phyloP scores from a whole-genome alignment of 768 basidiomycete species.

The Hypsizygus marmoreus region DNA sequence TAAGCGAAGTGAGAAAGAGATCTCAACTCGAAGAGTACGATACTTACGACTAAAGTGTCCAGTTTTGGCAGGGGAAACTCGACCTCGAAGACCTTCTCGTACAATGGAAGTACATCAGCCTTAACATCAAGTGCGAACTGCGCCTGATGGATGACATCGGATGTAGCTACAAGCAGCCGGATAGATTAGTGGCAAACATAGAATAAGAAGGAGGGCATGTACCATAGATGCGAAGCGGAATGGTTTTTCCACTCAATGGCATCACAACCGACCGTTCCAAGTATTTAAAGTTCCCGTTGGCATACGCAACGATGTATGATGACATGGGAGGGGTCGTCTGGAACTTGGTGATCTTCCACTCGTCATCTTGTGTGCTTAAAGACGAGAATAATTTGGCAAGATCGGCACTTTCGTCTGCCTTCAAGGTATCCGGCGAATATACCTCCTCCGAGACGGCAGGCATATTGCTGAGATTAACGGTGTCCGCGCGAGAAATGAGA shows the following conservation, averaged over 20 bases:
- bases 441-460: constrained; percentile 63
- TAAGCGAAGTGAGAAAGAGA: background rate
- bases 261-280: constrained; percentile 77
- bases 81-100: constrained; percentile 90
- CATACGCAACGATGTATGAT: constrained; percentile 86
- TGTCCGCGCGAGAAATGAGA: constrained; percentile 75
- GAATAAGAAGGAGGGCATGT: constrained; percentile 15
- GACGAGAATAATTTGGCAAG: constrained; percentile 43
- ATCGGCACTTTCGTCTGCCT: constrained; percentile 28
- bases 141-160: constrained; percentile 81
- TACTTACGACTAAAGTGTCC: constrained; percentile 81
- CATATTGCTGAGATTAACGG: constrained; percentile 88
- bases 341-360: constrained; percentile 86
- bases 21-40: background rate
- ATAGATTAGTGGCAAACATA: constrained; percentile 1
- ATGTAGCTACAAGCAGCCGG: constrained; percentile 54
- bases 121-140: constrained; percentile 89
- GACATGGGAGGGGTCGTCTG: constrained; percentile 85
- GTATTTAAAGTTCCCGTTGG: constrained; percentile 77
- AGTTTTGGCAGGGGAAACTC: constrained; percentile 93
- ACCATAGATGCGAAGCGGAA: constrained; percentile 88
- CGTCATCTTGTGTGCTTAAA: constrained; percentile 35
- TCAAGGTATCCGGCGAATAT: constrained; percentile 34
- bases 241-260: constrained; percentile 74
- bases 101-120: constrained; percentile 78